Conservation (phyloP, 2,329 filamentous ascomycete species). For the Fusarium phyllophilum region DNA sequence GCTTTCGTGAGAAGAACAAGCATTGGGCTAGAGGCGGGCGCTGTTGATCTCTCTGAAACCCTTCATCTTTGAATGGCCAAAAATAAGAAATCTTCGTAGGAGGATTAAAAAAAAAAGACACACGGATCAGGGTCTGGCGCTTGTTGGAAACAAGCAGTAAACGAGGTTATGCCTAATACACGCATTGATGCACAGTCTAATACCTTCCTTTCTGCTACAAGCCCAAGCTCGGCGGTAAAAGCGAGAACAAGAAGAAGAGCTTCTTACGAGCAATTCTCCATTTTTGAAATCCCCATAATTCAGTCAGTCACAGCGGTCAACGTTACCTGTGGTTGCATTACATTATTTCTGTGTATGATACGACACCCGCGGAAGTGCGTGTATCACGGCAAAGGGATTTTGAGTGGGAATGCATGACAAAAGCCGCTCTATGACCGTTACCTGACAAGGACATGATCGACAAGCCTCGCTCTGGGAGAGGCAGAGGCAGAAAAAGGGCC, state of each 20-base stretch:
- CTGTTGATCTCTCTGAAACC: constrained; percentile 24
- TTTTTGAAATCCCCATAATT: constrained; percentile 5
- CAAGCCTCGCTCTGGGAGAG: constrained; percentile 3
- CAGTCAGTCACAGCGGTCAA: constrained; percentile 1
- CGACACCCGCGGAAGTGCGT: constrained; percentile 17
- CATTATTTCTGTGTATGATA: background rate
- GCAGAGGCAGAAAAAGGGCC: background rate
- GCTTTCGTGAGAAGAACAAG: background rate
- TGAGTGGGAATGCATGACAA: constrained; percentile 22
- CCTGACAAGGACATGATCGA: constrained; percentile 26
- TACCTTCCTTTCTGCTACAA: constrained; percentile 7
- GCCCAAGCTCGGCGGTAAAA: constrained; percentile 30
- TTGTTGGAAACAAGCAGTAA: constrained; percentile 8
- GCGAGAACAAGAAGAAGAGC: background rate
- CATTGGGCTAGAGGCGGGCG: constrained; percentile 13
- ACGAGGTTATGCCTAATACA: constrained; percentile 16
- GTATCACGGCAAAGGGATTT: constrained; percentile 22
- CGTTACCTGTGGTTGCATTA: constrained; percentile 7
- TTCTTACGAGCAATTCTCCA: background rate
- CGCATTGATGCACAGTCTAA: constrained; percentile 25
- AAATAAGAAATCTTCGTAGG: background rate
- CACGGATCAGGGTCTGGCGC: constrained; percentile 30
- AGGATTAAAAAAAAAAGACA: background rate
- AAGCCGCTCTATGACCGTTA: constrained; percentile 29
- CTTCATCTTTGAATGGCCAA: constrained; percentile 18